phyloP scores from a whole-genome alignment of 148 eudicot species.

The Camellia lanceoleosa region DNA sequence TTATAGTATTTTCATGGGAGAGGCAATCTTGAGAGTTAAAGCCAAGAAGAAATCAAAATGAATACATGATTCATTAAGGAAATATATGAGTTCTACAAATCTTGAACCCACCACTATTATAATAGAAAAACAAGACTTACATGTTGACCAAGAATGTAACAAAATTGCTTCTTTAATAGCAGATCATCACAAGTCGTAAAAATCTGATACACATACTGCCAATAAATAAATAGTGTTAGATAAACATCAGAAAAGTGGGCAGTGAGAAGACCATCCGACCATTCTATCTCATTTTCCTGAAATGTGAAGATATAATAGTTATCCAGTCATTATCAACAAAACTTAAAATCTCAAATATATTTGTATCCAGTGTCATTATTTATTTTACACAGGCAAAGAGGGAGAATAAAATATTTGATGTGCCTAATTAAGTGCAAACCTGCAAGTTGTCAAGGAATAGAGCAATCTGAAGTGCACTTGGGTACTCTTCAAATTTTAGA shows the following conservation, averaged over 20 bases:
- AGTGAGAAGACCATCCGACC: background rate
- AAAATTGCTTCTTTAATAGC: conserved; percentile 67
- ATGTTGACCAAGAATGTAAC: conserved; percentile 89
- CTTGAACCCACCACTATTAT: background rate
- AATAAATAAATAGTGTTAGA: conserved; percentile 11
- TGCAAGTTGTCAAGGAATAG: conserved; percentile 64
- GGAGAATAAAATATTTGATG: background rate
- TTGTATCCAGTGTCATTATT: too few relatives aligned
- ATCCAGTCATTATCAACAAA: background rate
- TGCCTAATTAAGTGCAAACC: conserved; percentile 38
- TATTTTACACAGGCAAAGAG: background rate
- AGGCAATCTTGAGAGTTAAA: too few relatives aligned
- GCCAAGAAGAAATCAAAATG: background rate
- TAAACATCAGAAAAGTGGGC: background rate
- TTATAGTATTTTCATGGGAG: background rate
- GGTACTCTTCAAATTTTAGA: conserved; percentile 66
- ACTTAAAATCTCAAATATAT: background rate
- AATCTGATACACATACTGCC: conserved; percentile 78
- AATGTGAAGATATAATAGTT: background rate
- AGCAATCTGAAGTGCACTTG: conserved; percentile 87
- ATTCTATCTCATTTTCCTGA: background rate
- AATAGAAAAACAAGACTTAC: conserved; percentile 44
- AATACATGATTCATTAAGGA: background rate
- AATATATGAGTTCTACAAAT: background rate
- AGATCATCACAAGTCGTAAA: conserved; percentile 68